phyloP scores from a whole-genome alignment of 768 basidiomycete genomes.

The Tremella yokohamensis region DNA sequence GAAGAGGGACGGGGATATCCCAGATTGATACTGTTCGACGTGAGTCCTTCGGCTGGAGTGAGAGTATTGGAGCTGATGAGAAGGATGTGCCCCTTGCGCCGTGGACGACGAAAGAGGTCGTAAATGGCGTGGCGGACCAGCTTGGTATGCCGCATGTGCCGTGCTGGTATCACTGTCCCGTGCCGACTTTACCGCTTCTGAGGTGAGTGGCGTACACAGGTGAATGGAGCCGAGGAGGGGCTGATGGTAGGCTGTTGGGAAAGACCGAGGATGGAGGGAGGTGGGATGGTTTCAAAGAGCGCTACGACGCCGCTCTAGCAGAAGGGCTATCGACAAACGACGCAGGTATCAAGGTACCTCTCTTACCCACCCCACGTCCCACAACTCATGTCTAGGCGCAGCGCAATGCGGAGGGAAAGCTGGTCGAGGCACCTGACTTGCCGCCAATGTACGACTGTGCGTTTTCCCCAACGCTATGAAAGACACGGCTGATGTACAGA shows the following conservation, averaged over 20 bases:
- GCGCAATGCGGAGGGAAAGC: neutral
- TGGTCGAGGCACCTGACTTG: neutral
- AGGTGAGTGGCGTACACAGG: neutral
- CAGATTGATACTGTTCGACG: neutral
- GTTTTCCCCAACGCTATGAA: neutral
- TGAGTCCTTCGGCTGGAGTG: neutral
- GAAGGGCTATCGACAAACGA: constrained; percentile 2
- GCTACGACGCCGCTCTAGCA: neutral
- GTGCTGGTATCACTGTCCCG: neutral
- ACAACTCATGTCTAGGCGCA: neutral
- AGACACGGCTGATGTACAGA: neutral
- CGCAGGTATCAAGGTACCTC: constrained; percentile 2
- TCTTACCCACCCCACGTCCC: neutral
- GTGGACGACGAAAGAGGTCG: neutral
- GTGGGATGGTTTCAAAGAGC: neutral
- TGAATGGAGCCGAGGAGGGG: neutral
- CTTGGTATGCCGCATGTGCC: neutral
- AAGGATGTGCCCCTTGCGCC: constrained; percentile 1
- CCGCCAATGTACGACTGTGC: constrained; percentile 9
- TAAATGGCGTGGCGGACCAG: neutral
- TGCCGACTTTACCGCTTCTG: neutral
- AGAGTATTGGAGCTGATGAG: neutral
- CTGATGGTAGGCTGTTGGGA: neutral
- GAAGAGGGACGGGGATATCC: neutral
- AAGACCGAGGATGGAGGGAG: neutral